Conservation (phyloP, 352 stramenopile species). For the Phytophthora brassicae region DNA sequence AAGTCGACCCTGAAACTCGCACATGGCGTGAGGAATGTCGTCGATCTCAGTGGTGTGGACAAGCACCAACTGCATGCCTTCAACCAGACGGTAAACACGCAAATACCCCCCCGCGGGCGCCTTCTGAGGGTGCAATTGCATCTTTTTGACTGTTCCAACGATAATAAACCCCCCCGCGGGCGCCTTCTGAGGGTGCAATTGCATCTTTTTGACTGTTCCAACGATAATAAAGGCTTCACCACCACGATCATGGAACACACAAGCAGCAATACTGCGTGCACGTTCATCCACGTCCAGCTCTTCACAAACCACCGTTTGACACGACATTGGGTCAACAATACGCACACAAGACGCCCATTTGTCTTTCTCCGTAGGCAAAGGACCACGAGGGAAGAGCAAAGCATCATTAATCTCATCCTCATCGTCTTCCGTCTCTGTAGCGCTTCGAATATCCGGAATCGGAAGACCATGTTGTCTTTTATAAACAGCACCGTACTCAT, state of each 20-base stretch:
- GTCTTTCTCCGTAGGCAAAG: constrained; percentile 55
- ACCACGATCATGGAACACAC: constrained; percentile 95
- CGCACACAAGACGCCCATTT: constrained; percentile 98
- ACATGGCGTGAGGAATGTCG: constrained; percentile 95
- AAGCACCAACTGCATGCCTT: constrained; percentile 92
- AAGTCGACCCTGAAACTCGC: constrained; percentile 97
- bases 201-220: constrained; percentile 95
- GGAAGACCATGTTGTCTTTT: constrained; percentile 79
- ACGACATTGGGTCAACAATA: constrained; percentile 95
- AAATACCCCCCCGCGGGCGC: constrained; percentile 74
- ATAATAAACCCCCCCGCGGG: constrained; percentile 91
- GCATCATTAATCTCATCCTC: constrained; percentile 86
- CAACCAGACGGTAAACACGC: constrained; percentile 94
- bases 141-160: constrained; percentile 95
- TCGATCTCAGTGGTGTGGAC: constrained; percentile 97
- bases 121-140: constrained; percentile 92
- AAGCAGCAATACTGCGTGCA: constrained; percentile 91
- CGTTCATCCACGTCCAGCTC: constrained; percentile 95
- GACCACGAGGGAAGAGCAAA: constrained; percentile 62
- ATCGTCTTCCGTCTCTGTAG: constrained; percentile 61
- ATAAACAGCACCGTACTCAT: constrained; percentile 93
- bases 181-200: constrained; percentile 88
- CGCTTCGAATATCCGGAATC: constrained; percentile 59
- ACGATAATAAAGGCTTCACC: constrained; percentile 98
- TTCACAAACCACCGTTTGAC: constrained; percentile 85